Conservation (phyloP, 805 yeast genomes). For the Saturnispora sanitii region DNA sequence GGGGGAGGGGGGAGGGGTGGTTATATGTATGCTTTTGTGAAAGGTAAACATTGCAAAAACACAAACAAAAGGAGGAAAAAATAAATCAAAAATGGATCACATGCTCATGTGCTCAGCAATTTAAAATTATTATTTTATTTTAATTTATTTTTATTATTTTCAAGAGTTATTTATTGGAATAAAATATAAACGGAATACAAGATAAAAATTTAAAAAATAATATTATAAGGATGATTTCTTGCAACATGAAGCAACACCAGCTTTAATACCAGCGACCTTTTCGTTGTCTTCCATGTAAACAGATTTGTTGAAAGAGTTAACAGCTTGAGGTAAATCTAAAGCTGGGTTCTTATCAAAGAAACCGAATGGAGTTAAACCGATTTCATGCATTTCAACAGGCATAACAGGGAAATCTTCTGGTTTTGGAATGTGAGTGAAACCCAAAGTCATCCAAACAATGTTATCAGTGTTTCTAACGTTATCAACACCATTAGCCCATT, state of each 20-base stretch:
- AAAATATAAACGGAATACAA: conserved; percentile 2
- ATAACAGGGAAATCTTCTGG: conserved; percentile 84
- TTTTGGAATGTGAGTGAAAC: conserved; percentile 74
- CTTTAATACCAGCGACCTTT: conserved; percentile 14
- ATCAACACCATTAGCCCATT: conserved; percentile 61
- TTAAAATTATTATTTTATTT: too few relatives aligned
- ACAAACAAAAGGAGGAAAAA: too few relatives aligned
- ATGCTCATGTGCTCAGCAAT: not conserved
- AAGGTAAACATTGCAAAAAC: too few relatives aligned
- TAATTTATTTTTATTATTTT: not conserved
- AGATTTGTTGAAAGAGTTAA: conserved; percentile 59
- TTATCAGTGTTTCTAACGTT: conserved; percentile 63
- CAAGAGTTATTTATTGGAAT: not conserved
- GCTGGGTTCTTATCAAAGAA: conserved; percentile 75
- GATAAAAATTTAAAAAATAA: not conserved
- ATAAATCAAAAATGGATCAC: too few relatives aligned
- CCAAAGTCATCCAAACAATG: conserved; percentile 76
- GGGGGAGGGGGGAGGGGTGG: too few relatives aligned
- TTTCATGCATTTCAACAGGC: conserved; percentile 73
- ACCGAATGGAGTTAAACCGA: conserved; percentile 58
- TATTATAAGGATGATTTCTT: conserved; percentile 19
- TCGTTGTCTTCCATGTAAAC: conserved; percentile 25
- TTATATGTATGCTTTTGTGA: too few relatives aligned
- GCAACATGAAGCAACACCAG: conserved; percentile 21
- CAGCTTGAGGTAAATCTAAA: conserved; percentile 65